Base-by-base conservation (phyloP, 1,139 yeast genomes). In the Pichia inconspicua region DNA sequence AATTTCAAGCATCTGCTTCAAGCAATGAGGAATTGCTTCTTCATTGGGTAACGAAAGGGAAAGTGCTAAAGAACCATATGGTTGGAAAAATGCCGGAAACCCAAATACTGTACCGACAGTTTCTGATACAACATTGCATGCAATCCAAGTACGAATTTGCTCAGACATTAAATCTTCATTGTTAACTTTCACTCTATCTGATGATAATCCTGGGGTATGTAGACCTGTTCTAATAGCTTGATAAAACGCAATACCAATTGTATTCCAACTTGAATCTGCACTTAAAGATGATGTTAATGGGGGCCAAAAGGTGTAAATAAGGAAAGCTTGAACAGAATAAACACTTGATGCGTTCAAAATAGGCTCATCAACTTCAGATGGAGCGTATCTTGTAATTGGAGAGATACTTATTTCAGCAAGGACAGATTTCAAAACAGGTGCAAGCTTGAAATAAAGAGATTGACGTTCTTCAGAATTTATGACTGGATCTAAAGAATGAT, bases 211-310 rank as follows among this genome's bases (percentile, higher is more conserved):
- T 0, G 92, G 87, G 28, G 85, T 75, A 61, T 92, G 96, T 37
- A 92, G 69, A 0, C 98, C 97, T 12, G 90, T 85, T 50, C 97
- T 71, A 34, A 90, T 84, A 0, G 97, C 97, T 63, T 86, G 95
- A 62, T 86, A 86, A 60, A 89, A 73, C 2, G 97, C 97, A 42
- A 87, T 82, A 0, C 97, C 97, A 15, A 88, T 84, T 0, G 97
- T 87, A 60, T 85, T 87, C 94, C 97, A 92, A 4, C 96, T 84
- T 5, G 96, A 84, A 61, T 92, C 97, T 0, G 97, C 96, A 65
- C 95, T 85, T 44, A 92, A 73, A 0, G 97, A 87, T 0, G 97
- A 88, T 0, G 97, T 87, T 43, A 90, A 74, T 2, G 97, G 96
- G 0, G 97, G 97, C 97, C 97, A 92, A 64, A 84, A 81, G 1